A percentile compares a stretch with the other conserved stretches of the same genome.
Evolutionary conservation across 2,329 filamentous ascomycete genomes (phyloP).

Genomic region (Talaromyces sp.): DNA sequence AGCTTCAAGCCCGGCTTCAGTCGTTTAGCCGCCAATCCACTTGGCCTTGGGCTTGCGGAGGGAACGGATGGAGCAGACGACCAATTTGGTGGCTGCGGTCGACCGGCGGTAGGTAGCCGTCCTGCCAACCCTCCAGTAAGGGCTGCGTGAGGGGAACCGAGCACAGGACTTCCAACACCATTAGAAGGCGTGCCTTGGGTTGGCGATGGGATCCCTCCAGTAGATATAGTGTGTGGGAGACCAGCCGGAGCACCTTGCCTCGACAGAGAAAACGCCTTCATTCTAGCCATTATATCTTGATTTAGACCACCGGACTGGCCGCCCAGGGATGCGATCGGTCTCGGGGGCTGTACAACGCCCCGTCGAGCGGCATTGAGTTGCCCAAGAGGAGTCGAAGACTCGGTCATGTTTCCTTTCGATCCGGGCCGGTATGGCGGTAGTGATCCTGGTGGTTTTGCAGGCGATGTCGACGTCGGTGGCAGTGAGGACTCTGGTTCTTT

Average conservation of each 20-base stretch:
- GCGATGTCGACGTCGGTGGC: slow-evolving; percentile 15
- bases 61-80: slow-evolving; percentile 26
- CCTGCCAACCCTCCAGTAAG: slow-evolving; percentile 30
- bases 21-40: slow-evolving; percentile 45
- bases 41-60: slow-evolving; percentile 40
- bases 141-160: slow-evolving; percentile 16
- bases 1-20: slow-evolving; percentile 45
- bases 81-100: slow-evolving; percentile 32
- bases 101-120: slow-evolving; percentile 22
- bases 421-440: slow-evolving; percentile 24
- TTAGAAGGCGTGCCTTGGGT: slow-evolving; percentile 14
- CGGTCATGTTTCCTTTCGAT: slow-evolving; percentile 11
- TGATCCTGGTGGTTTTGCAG: slow-evolving; percentile 32
- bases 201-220: slow-evolving; percentile 28
- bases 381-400: slow-evolving; percentile 76
- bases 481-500: slow-evolving; percentile 19
- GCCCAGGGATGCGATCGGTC: slow-evolving; percentile 31
- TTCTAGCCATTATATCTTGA: slow-evolving; percentile 62
- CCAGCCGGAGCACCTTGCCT: slow-evolving; percentile 53
- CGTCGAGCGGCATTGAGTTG: slow-evolving; percentile 65
- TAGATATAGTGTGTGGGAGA: slow-evolving; percentile 30
- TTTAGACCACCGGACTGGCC: slow-evolving; percentile 49
- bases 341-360: slow-evolving; percentile 24
- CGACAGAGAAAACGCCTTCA: slow-evolving; percentile 65
- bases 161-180: slow-evolving; percentile 6